These are phyloP conservation scores for Triticum monococcum DNA, from an alignment of 176 grass and related monocot species.

Conservation along the genomic window DNA sequence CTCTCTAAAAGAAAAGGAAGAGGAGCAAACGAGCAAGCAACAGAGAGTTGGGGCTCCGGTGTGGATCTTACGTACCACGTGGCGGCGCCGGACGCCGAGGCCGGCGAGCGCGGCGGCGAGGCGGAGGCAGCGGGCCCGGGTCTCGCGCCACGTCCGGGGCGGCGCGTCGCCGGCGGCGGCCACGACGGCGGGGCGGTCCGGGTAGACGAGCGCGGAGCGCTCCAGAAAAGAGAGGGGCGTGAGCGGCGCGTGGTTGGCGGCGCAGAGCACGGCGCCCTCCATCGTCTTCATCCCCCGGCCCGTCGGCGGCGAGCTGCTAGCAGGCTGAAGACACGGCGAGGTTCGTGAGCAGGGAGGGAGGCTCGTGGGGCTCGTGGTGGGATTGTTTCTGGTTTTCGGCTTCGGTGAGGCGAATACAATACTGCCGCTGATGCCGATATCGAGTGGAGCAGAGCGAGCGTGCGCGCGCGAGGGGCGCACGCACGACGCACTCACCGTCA, in stretches of 20 bases:
- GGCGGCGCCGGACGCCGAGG: conserved; percentile 53
- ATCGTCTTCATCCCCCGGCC: conserved; percentile 24
- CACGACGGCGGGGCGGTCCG: conserved; percentile 43
- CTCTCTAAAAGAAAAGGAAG: too few relatives aligned
- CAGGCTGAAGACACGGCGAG: background rate
- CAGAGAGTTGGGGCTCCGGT: too few relatives aligned
- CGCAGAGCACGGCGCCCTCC: conserved; percentile 65
- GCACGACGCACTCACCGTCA: background rate
- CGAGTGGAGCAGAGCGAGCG: background rate
- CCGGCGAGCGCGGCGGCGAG: conserved; percentile 66
- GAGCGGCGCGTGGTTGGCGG: conserved; percentile 84
- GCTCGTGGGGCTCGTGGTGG: background rate
- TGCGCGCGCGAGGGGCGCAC: background rate
- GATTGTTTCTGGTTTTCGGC: too few relatives aligned
- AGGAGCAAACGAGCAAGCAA: too few relatives aligned
- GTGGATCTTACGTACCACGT: conserved; percentile 51
- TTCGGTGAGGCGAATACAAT: background rate
- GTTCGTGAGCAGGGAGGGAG: background rate
- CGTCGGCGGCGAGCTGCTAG: background rate
- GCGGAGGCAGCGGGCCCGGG: conserved; percentile 61
- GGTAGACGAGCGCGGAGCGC: conserved; percentile 72
- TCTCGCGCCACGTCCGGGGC: conserved; percentile 61
- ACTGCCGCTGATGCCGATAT: background rate
- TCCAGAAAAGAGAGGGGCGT: conserved; percentile 85
- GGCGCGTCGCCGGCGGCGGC: conserved; percentile 6